Evolutionary conservation across 2,329 filamentous ascomycete species (phyloP).

Genomic region (Xylaria sp.): DNA sequence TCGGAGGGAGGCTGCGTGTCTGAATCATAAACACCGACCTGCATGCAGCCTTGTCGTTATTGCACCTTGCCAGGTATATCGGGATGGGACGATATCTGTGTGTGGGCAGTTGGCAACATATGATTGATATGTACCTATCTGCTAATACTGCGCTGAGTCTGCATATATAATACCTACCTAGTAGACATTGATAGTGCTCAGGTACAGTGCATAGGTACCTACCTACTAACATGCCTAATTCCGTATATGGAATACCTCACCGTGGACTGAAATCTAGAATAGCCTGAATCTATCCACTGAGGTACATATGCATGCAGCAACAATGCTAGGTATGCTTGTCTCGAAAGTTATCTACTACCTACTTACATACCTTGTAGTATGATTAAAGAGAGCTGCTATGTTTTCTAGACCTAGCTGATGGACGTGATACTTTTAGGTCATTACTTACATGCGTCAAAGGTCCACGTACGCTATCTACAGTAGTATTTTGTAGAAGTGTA

Average conservation of each 20-base stretch:
- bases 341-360: neutral
- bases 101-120: neutral
- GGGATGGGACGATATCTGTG: neutral
- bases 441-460: neutral
- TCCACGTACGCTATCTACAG: neutral
- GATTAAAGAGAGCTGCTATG: too few species aligned
- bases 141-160: neutral
- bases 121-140: neutral
- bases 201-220: neutral
- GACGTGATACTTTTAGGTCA: neutral
- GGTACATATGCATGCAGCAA: neutral
- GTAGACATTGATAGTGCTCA: neutral
- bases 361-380: too few species aligned
- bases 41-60: slow-evolving; percentile 35
- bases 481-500: too few species aligned
- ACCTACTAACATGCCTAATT: neutral
- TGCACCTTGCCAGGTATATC: slow-evolving; percentile 6
- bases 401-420: too few species aligned
- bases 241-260: neutral
- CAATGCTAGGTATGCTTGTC: neutral
- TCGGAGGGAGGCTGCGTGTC: slow-evolving; percentile 29
- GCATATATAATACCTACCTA: neutral
- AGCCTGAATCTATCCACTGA: neutral
- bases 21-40: slow-evolving; percentile 27
- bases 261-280: neutral